Conservation (phyloP, 2,329 filamentous ascomycete species). For the Ploettnerulaceae sp. region DNA sequence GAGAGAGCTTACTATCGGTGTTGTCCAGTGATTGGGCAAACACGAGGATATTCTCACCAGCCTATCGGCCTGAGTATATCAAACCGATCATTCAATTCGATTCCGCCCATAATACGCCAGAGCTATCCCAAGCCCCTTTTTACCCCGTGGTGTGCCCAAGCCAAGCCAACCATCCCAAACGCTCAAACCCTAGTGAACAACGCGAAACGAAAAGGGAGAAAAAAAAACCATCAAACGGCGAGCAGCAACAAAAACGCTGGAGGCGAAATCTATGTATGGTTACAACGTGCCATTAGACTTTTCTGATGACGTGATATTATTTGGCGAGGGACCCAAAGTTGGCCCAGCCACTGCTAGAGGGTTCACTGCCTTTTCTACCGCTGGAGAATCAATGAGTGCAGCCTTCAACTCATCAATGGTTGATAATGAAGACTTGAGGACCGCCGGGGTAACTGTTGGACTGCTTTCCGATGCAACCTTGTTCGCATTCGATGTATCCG, state of each 20-base stretch:
- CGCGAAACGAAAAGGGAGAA: background rate
- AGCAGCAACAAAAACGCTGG: constrained; percentile 18
- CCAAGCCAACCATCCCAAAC: constrained; percentile 13
- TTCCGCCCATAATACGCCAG: constrained; percentile 12
- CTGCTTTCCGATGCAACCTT: constrained; percentile 26
- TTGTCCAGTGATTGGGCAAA: constrained; percentile 15
- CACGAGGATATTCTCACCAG: background rate
- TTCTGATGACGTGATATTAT: constrained; percentile 17
- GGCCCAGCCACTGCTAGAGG: constrained; percentile 13
- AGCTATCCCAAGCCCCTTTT: constrained; percentile 24
- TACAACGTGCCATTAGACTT: constrained; percentile 34
- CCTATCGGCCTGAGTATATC: too few species aligned
- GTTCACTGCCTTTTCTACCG: constrained; percentile 31
- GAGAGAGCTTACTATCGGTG: constrained; percentile 3
- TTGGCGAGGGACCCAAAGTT: constrained; percentile 14
- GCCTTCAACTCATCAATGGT: constrained; percentile 40
- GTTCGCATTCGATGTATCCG: constrained; percentile 18
- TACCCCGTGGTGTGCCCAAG: constrained; percentile 15
- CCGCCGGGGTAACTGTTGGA: constrained; percentile 33
- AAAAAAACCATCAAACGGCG: constrained; percentile 18
- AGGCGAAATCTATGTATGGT: constrained; percentile 34
- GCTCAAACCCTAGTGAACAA: constrained; percentile 18
- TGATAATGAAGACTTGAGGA: constrained; percentile 38
- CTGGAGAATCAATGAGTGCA: constrained; percentile 35
- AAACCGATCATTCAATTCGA: too few species aligned